Evolutionary conservation across 2,329 filamentous ascomycete genomes (phyloP).

Genomic region (Nannizziopsis barbatae): DNA sequence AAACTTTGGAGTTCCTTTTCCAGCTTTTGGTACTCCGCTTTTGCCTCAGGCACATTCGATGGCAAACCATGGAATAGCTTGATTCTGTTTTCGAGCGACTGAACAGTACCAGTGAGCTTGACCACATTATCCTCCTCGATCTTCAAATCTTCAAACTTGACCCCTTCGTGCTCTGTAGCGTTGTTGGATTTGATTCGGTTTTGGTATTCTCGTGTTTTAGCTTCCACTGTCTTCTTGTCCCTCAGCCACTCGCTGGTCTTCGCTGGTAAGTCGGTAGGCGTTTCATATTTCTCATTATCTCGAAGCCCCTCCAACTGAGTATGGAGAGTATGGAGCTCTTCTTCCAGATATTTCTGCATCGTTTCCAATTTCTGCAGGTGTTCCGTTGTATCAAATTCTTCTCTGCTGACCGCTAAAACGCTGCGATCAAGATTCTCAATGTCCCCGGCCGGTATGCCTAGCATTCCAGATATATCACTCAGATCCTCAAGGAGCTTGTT

Average conservation of each 20-base stretch:
- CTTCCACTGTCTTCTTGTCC: conserved; percentile 53
- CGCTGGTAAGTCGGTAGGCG: conserved; percentile 49
- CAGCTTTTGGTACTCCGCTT: conserved; percentile 57
- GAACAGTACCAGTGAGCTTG: conserved; percentile 49
- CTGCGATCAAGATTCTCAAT: conserved; percentile 41
- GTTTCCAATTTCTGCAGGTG: conserved; percentile 46
- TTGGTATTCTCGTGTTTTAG: conserved; percentile 57
- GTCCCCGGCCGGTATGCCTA: conserved; percentile 41
- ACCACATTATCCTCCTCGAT: conserved; percentile 50
- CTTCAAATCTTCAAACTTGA: conserved; percentile 42
- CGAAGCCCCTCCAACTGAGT: conserved; percentile 24
- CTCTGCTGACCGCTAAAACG: conserved; percentile 47
- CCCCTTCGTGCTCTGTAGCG: conserved; percentile 20
- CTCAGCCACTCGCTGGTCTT: conserved; percentile 65
- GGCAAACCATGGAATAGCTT: conserved; percentile 60
- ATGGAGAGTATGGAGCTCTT: conserved; percentile 36
- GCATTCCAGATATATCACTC: conserved; percentile 41
- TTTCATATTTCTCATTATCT: conserved; percentile 38
- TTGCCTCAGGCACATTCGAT: conserved; percentile 56
- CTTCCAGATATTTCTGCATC: conserved; percentile 47
- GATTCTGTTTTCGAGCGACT: conserved; percentile 55
- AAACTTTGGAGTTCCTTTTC: conserved; percentile 53
- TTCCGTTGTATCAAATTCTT: conserved; percentile 42
- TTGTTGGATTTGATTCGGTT: conserved; percentile 41
- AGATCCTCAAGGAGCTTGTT: conserved; percentile 47